phyloP scores from a whole-genome alignment of 225 moss, liverwort and hornwort species.

The Antitrichia curtipendula region DNA sequence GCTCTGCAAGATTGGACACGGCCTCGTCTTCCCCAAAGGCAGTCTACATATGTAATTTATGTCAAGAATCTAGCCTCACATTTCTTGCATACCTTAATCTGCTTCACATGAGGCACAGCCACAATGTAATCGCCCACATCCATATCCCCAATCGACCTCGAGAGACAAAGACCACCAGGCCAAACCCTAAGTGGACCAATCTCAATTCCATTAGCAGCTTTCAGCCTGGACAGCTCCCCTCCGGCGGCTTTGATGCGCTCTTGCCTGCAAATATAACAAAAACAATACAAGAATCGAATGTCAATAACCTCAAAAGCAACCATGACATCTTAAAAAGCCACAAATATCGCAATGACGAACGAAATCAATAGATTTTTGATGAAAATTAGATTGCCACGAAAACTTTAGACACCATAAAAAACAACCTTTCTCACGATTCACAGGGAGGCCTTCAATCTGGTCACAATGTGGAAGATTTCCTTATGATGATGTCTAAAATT shows the following conservation, averaged over 20 bases:
- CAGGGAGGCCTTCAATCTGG: not conserved
- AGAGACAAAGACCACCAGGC: slow-evolving; percentile 68
- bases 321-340: not conserved
- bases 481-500: not conserved
- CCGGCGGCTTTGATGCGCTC: slow-evolving; percentile 3
- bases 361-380: no score
- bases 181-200: slow-evolving; percentile 66
- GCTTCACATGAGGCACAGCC: slow-evolving; percentile 60
- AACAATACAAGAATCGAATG: not conserved
- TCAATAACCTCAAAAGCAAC: not conserved
- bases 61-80: not conserved
- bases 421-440: not conserved
- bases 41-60: not conserved
- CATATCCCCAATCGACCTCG: slow-evolving; percentile 65
- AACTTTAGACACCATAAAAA: not conserved
- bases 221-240: not conserved
- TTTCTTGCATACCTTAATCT: slow-evolving; percentile 25
- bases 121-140: slow-evolving; percentile 68
- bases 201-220: not conserved
- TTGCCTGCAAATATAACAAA: not conserved
- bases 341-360: not conserved
- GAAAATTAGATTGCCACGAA: not conserved
- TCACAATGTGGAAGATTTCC: not conserved
- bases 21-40: not conserved
- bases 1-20: not conserved